phyloP scores from a whole-genome alignment of 1,139 yeast species.

The Suhomyces bokatorum region DNA sequence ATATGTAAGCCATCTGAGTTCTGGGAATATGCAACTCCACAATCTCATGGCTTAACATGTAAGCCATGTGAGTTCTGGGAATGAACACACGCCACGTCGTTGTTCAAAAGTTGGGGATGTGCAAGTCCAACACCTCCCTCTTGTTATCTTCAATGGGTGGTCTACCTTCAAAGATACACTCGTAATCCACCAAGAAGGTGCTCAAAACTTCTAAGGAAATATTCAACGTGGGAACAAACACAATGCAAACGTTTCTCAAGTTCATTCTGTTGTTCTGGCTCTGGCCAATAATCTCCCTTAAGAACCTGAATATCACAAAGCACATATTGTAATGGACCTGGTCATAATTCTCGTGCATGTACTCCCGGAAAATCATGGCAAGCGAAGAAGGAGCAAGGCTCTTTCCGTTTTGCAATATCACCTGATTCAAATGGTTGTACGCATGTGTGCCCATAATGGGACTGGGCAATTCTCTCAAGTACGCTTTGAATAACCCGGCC shows the following conservation, averaged over 20 bases:
- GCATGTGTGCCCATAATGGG: conserved; percentile 58
- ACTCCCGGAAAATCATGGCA: conserved; percentile 35
- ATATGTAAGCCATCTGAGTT: too few species aligned
- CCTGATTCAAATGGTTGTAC: conserved; percentile 36
- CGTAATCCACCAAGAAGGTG: conserved; percentile 64
- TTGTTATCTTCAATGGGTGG: conserved; percentile 41
- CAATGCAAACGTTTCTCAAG: conserved; percentile 73
- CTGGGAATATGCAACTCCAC: too few species aligned
- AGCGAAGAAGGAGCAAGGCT: conserved; percentile 21
- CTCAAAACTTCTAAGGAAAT: conserved; percentile 66
- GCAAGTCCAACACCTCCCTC: conserved; percentile 43
- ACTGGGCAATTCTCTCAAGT: conserved; percentile 68
- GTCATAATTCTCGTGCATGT: conserved; percentile 32
- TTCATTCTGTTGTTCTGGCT: conserved; percentile 80
- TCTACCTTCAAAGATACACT: conserved; percentile 59
- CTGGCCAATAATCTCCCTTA: conserved; percentile 64
- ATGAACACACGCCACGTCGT: too few species aligned
- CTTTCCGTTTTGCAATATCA: conserved; percentile 20
- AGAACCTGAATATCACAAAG: conserved; percentile 63
- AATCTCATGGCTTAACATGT: too few species aligned
- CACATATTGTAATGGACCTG: conserved; percentile 59
- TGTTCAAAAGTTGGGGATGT: conserved; percentile 44
- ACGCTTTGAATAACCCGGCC: conserved; percentile 74
- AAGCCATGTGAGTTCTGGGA: too few species aligned
- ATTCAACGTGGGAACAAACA: conserved; percentile 81